phyloP scores from a whole-genome alignment of 2,329 filamentous ascomycete genomes.

The Purpureocillium lavendulum region DNA sequence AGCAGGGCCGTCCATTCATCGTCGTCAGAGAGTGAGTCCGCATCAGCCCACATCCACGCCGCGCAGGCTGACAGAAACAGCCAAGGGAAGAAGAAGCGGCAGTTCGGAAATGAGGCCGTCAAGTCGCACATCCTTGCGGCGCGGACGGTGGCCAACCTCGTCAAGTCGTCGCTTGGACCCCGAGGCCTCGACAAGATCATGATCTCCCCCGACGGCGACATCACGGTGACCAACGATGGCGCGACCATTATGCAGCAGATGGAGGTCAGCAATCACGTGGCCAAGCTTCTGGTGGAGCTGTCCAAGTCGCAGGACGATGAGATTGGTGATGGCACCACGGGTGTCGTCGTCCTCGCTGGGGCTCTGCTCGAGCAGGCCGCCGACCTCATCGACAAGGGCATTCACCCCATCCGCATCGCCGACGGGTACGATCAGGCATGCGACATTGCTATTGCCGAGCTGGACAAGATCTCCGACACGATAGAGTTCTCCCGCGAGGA shows the following conservation, averaged over 20 bases:
- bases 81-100: constrained; percentile 95
- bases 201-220: constrained; percentile 96
- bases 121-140: constrained; percentile 98
- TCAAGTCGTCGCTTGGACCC: constrained; percentile 93
- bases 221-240: constrained; percentile 98
- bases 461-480: constrained; percentile 87
- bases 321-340: constrained; percentile 96
- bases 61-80: no score
- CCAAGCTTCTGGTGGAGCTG: constrained; percentile 91
- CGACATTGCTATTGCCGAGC: constrained; percentile 86
- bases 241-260: constrained; percentile 97
- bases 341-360: constrained; percentile 91
- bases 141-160: constrained; percentile 90
- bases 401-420: constrained; percentile 96
- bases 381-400: constrained; percentile 98
- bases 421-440: constrained; percentile 97
- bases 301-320: constrained; percentile 99
- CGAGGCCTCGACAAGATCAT: constrained; percentile 98
- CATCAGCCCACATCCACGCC: no score
- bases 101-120: constrained; percentile 93
- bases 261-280: constrained; percentile 98
- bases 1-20: constrained; percentile 94
- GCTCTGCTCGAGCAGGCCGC: constrained; percentile 93
- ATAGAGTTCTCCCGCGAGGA: constrained; percentile 77
- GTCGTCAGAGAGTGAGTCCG: constrained; percentile 94